Conservation (phyloP, 129 eudicot species). For the Ambrosia trifida region DNA sequence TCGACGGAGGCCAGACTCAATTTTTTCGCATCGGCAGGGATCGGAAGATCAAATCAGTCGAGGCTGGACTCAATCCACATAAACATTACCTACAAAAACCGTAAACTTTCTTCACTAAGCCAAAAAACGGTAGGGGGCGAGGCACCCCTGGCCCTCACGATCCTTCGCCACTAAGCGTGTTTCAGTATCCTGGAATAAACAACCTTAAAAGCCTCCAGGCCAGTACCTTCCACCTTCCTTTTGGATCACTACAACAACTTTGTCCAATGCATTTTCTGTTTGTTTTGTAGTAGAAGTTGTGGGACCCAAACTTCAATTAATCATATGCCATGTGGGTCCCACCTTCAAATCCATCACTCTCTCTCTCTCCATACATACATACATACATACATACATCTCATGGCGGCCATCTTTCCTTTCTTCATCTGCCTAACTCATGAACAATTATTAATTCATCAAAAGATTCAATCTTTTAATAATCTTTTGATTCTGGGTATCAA, state of each 20-base stretch:
- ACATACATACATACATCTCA: conserved; percentile 9
- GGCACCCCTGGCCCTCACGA: no score
- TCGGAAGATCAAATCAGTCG: no score
- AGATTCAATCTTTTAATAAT: neutral
- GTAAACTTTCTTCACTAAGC: no score
- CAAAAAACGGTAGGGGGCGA: no score
- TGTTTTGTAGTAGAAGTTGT: conserved; percentile 14
- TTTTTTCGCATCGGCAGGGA: no score
- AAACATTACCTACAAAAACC: no score
- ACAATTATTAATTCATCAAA: conserved; percentile 17
- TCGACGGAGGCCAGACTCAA: no score
- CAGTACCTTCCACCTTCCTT: no score
- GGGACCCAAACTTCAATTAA: conserved; percentile 30
- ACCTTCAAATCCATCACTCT: conserved; percentile 3
- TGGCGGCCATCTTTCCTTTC: conserved; percentile 34
- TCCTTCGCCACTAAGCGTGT: no score
- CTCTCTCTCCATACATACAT: conserved; percentile 12
- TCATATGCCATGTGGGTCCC: conserved; percentile 26
- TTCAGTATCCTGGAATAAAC: no score
- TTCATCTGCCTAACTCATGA: conserved; percentile 27
- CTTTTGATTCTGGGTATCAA: conserved; percentile 16
- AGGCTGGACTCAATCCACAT: no score
- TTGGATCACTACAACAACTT: conserved; percentile 1
- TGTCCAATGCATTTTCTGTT: conserved; percentile 22
- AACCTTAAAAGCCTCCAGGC: no score